These are phyloP conservation scores for Calonectria honghensis DNA, from an alignment of 2,329 filamentous ascomycete species.

Conservation along the genomic window DNA sequence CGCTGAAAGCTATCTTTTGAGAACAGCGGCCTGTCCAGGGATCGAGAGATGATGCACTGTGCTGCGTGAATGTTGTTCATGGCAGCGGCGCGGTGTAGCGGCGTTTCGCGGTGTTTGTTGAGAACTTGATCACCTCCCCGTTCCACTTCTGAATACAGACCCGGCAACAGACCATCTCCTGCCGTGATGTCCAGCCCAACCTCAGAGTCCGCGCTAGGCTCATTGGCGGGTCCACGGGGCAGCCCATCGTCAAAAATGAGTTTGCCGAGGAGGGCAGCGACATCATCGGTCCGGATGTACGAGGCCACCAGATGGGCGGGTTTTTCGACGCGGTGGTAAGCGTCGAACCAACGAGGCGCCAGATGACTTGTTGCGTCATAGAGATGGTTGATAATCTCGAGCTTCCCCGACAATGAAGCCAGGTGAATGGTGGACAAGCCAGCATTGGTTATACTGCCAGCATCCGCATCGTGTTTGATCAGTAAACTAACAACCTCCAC, in stretches of 20 bases:
- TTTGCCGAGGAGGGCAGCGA: not conserved
- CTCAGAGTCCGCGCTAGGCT: not conserved
- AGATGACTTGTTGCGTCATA: not conserved
- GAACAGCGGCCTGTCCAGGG: not conserved
- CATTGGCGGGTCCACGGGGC: not conserved
- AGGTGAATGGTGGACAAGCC: not conserved
- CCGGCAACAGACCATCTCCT: not conserved
- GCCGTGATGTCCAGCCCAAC: not conserved
- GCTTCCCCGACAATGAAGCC: not conserved
- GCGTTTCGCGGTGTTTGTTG: conserved; percentile 2
- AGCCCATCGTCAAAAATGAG: not conserved
- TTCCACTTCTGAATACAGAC: not conserved
- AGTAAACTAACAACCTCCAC: not conserved
- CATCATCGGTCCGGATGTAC: not conserved
- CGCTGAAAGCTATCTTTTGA: not conserved
- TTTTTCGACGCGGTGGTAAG: not conserved
- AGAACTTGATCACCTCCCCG: not conserved
- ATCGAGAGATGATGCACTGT: not conserved
- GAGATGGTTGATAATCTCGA: not conserved
- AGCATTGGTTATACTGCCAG: not conserved
- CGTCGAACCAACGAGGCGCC: not conserved
- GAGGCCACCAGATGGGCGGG: not conserved
- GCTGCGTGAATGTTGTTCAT: conserved; percentile 16
- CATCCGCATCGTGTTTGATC: not conserved
- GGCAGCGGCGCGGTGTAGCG: conserved; percentile 11